Evolutionary conservation across 306 rosid genomes (phyloP), one percentile per base, ranked within the genome.

Genomic region (Vicia faba): DNA sequence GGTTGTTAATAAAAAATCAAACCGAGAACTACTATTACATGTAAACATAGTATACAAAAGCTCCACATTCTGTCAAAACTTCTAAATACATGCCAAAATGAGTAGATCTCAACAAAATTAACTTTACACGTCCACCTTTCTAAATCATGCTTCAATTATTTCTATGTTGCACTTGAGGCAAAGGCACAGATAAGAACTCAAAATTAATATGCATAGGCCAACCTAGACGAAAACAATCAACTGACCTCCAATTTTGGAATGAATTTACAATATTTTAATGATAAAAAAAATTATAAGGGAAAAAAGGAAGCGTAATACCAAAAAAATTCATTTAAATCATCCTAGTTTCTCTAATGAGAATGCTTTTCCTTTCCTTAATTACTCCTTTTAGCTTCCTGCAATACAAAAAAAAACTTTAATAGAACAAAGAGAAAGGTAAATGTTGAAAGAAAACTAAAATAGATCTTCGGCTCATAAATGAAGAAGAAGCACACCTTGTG

Each of bases 21-120:
- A 70, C 48, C 14, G 53, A 56, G 58, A 75, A 69, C 63, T 28
- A 51, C 65, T 78, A 92, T 67, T 78, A 92, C 98, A 95, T 93
- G 98, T 74, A 93, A 86, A 80, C 83, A 75, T 73, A 93, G 74
- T 57, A 93, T 89, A 77, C 74, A 93, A 72, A 93, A 89, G 88
- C 86, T 88, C 97, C 98, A 93, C 97, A 93, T 87, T 75, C 97
- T 86, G 72, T 93, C 96, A 71, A 93, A 93, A 74, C 97, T 93
- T 82, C 98, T 84, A 82, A 93, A 87, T 56, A 93, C 57, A 75
- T 93, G 98, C 88, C 93, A 84, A 86, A 78, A 93, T 59, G 98
- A 69, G 77, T 96, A 97, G 66, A 89, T 86, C 79, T 93, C 98
- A 7, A 93, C 97, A 85, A 89, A 93, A 61, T 93, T 84, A 64